Evolutionary conservation across 805 yeast species (phyloP).

Genomic region (Pichia heedii): DNA sequence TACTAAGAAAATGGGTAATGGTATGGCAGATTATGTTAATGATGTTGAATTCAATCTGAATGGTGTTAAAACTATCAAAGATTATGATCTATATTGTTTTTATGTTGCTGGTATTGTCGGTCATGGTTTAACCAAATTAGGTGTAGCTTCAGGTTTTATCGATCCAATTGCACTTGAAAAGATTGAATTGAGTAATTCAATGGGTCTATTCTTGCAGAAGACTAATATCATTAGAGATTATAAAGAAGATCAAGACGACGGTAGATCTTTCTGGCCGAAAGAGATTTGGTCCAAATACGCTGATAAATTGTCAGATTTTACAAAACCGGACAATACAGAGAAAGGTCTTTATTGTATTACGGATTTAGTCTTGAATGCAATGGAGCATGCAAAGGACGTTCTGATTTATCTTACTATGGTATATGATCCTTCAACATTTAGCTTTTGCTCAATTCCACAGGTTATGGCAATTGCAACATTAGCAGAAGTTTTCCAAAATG

Average conservation of each 20-base stretch:
- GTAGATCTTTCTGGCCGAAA: constrained; percentile 92
- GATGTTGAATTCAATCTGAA: constrained; percentile 68
- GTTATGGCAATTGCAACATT: constrained; percentile 98
- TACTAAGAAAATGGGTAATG: constrained; percentile 85
- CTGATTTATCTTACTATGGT: constrained; percentile 67
- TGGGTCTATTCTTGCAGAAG: constrained; percentile 94
- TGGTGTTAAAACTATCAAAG: constrained; percentile 72
- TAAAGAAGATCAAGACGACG: constrained; percentile 84
- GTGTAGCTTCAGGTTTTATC: constrained; percentile 68
- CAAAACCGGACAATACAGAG: constrained; percentile 34
- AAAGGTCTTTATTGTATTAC: constrained; percentile 70
- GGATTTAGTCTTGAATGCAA: constrained; percentile 71
- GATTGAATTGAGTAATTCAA: constrained; percentile 59
- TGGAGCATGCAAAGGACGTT: constrained; percentile 69
- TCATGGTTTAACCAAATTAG: constrained; percentile 81
- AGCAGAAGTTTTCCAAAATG: constrained; percentile 77
- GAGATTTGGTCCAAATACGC: constrained; percentile 87
- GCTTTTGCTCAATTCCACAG: constrained; percentile 96
- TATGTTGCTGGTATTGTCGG: constrained; percentile 98
- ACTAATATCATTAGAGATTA: constrained; percentile 94
- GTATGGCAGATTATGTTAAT: constrained; percentile 90
- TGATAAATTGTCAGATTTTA: constrained; percentile 51
- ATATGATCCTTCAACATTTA: constrained; percentile 74
- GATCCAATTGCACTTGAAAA: constrained; percentile 43
- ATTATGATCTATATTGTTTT: constrained; percentile 87